Evolutionary conservation across 495 filamentous ascomycete genomes (phyloP).

Genomic region (Poronia punctata): DNA sequence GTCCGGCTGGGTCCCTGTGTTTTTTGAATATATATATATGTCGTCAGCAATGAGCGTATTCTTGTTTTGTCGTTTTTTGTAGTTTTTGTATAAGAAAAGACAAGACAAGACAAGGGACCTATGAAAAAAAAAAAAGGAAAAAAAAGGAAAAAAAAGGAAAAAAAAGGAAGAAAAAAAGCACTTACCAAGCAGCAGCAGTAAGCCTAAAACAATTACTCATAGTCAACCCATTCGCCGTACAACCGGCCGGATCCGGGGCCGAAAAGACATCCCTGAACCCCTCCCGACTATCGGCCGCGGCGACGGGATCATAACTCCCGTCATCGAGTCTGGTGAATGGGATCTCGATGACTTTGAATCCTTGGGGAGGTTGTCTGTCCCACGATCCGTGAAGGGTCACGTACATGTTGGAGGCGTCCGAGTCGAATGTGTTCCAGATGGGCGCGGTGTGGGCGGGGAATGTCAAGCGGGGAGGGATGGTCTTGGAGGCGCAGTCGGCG

Average conservation of each 20-base stretch:
- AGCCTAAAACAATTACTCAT: conserved; percentile 31
- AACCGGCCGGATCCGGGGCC: conserved; percentile 25
- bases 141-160: no score
- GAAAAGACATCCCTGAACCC: conserved; percentile 33
- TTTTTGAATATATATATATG: no score
- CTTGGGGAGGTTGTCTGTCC: conserved; percentile 38
- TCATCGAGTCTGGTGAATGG: conserved; percentile 26
- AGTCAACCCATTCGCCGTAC: conserved; percentile 34
- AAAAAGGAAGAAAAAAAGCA: background rate
- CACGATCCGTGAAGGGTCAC: conserved; percentile 56
- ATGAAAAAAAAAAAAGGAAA: no score
- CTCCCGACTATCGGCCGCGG: conserved; percentile 26
- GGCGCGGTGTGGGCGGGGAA: conserved; percentile 56
- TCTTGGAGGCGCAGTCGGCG: conserved; percentile 38
- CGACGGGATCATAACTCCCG: conserved; percentile 33
- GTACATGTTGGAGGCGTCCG: conserved; percentile 46
- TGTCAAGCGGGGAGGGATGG: conserved; percentile 39
- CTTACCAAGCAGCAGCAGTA: conserved; percentile 25
- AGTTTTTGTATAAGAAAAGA: no score
- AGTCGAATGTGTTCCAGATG: conserved; percentile 43
- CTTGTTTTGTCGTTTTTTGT: no score
- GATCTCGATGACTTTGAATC: conserved; percentile 34
- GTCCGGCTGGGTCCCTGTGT: conserved; percentile 29
- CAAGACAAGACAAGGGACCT: no score
- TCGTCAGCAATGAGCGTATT: no score